Evolutionary conservation across 2,329 filamentous ascomycete species (phyloP), one percentile per base, ranked within the genome.

Genomic region (Sclerotinia borealis): DNA sequence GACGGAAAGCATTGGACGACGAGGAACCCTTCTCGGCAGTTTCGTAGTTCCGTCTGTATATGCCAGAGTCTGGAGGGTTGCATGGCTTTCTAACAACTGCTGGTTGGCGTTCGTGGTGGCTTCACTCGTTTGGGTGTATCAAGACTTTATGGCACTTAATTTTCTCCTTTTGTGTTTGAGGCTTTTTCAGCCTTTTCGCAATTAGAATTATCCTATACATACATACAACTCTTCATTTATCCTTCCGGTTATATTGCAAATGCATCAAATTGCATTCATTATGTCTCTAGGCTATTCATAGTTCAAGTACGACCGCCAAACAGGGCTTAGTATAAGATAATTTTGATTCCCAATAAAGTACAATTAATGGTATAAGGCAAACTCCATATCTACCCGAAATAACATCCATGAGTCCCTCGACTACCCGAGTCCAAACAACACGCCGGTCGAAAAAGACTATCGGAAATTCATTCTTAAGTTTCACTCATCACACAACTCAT

Each of bases 1-100:
- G 71, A 67, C 67, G 73, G 29, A 71, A 72, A 29, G 61, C 17
- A 22, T 39, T 39, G 34, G 60, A 58, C 19, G 60, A 63, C 13
- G 43, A 63, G 15, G 60, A 63, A 31, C 43, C 52, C n/a, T 31
- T 63, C 13, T 43, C 60, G 8, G 60, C 60, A 39, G 60, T 58
- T 31, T 48, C 39, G 11, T 63, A 58, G 13, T 63, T 34, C 47
- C 19, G 29, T 31, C n/a, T 47, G 41, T 58, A 49, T 58, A 63
- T 58, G 25, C 17, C 47, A 10, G 27, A 27, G n/a, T 25, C 27
- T 4, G 34, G 31, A 27, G 29, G 48, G 58, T 31, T 17, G 39
- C 19, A 48, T 37, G 39, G 6, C 37, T 62, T 49, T 17, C n/a
- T 27, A 34, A 34, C 34, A 54, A 39, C 13, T 27, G 27, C 9